Percentiles rank a stretch among this genome's conserved stretches.
These are phyloP conservation scores for Naegleria lovaniensis DNA, from an alignment of 208 protist species.

Conservation along the genomic window DNA sequence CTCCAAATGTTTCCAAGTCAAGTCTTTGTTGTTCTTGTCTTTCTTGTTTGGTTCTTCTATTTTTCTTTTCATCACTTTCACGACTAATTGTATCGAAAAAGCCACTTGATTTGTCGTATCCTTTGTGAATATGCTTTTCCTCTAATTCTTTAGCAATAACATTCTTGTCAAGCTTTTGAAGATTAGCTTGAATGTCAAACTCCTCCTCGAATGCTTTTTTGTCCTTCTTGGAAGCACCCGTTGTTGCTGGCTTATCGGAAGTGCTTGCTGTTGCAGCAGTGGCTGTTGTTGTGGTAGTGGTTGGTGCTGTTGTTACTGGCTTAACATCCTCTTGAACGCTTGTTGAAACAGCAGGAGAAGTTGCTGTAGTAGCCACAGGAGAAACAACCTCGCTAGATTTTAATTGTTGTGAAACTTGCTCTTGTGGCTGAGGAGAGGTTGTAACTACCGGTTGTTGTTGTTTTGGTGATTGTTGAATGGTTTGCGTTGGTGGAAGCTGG, in stretches of 20 bases:
- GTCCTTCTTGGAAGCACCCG: neutral
- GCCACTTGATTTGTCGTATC: neutral
- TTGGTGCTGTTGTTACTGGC: neutral
- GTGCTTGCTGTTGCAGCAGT: neutral
- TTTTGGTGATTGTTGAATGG: neutral
- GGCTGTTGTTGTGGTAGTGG: neutral
- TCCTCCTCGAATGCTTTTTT: neutral
- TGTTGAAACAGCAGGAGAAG: no score
- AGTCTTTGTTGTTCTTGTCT: slow-evolving; percentile 13
- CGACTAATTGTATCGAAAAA: slow-evolving; percentile 24
- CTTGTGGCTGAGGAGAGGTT: neutral
- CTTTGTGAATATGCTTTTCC: neutral
- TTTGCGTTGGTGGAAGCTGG: neutral
- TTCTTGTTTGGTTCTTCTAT: slow-evolving; percentile 16
- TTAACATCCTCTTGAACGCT: neutral
- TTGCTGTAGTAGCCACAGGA: neutral
- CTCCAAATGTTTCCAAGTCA: slow-evolving; percentile 22
- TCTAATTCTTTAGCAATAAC: neutral
- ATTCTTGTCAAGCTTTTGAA: neutral
- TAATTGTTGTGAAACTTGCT: neutral
- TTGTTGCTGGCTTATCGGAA: neutral
- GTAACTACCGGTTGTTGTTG: neutral
- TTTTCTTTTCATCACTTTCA: neutral
- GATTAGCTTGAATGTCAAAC: slow-evolving; percentile 10
- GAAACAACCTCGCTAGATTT: neutral